phyloP scores from a whole-genome alignment of 805 yeast genomes.

The Alloascoidea africana region DNA sequence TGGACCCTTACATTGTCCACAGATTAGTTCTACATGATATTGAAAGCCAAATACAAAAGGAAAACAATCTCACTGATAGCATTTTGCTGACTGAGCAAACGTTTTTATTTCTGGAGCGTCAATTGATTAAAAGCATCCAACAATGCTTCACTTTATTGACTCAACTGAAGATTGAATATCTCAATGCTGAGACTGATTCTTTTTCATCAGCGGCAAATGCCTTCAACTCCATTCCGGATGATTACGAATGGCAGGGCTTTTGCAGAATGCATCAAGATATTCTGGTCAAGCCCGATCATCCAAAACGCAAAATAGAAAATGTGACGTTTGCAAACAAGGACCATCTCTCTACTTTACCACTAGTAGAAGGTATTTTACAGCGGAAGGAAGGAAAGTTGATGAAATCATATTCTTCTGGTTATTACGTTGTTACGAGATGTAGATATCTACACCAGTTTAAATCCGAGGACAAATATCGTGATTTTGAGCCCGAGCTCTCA shows the following conservation, averaged over 20 bases:
- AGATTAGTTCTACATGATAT: constrained; percentile 22
- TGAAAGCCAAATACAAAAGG: constrained; percentile 26
- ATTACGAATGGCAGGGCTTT: constrained; percentile 31
- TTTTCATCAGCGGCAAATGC: constrained; percentile 16
- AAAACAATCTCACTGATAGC: constrained; percentile 29
- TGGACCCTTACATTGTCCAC: constrained; percentile 31
- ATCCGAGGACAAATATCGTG: constrained; percentile 23
- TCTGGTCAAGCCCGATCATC: constrained; percentile 19
- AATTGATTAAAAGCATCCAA: constrained; percentile 25
- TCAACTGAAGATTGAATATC: constrained; percentile 16
- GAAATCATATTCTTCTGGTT: constrained; percentile 25
- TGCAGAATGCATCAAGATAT: constrained; percentile 15
- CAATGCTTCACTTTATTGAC: constrained; percentile 20
- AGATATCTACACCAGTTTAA: constrained; percentile 30
- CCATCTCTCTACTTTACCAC: constrained; percentile 26
- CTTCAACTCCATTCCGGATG: constrained; percentile 20
- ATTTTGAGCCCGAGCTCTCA: constrained; percentile 29
- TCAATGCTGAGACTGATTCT: constrained; percentile 15
- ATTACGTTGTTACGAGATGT: constrained; percentile 31
- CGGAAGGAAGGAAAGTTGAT: constrained; percentile 28
- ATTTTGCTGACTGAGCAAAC: constrained; percentile 25
- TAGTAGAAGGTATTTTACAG: constrained; percentile 30
- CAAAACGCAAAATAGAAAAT: constrained; percentile 21
- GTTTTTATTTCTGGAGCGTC: constrained; percentile 26
- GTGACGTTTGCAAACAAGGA: constrained; percentile 24